phyloP scores from a whole-genome alignment of 495 filamentous ascomycete species.

The Apiosordaria backusii region DNA sequence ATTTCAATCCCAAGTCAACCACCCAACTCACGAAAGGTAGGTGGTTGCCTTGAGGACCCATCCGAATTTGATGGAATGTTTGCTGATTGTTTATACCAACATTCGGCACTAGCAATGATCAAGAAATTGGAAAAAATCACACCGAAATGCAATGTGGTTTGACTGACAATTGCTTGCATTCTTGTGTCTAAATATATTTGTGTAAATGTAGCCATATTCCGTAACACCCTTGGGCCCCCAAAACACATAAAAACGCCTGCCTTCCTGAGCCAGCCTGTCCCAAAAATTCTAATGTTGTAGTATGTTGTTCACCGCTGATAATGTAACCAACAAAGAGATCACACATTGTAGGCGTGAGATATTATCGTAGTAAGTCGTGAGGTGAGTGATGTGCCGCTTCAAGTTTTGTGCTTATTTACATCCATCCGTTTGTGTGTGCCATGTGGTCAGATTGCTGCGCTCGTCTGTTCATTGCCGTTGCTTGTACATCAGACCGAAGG shows the following conservation, averaged over 20 bases:
- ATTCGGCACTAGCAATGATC: not conserved
- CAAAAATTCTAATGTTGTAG: not conserved
- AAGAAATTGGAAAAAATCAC: not conserved
- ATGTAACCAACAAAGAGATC: not conserved
- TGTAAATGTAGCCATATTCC: not conserved
- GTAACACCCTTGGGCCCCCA: not conserved
- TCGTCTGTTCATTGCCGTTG: not conserved
- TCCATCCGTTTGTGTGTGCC: not conserved
- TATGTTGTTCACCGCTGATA: not conserved
- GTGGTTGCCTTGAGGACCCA: not conserved
- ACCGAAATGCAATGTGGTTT: not conserved
- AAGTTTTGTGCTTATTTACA: not conserved
- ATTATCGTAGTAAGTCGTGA: not conserved
- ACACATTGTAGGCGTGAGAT: not conserved
- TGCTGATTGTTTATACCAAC: not conserved
- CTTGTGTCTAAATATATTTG: conserved; percentile 19
- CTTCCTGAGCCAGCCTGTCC: not conserved
- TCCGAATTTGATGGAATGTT: not conserved
- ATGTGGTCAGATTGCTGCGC: not conserved
- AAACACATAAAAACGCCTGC: not conserved
- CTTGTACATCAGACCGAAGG: not conserved
- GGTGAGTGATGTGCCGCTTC: not conserved
- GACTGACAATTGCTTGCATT: conserved; percentile 35
- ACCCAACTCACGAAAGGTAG: not conserved
- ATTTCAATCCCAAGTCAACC: too few relatives aligned